Evolutionary conservation across 2,329 filamentous ascomycete genomes (phyloP), one percentile per base, ranked within the genome.

Genomic region (Botrytis cinerea): DNA sequence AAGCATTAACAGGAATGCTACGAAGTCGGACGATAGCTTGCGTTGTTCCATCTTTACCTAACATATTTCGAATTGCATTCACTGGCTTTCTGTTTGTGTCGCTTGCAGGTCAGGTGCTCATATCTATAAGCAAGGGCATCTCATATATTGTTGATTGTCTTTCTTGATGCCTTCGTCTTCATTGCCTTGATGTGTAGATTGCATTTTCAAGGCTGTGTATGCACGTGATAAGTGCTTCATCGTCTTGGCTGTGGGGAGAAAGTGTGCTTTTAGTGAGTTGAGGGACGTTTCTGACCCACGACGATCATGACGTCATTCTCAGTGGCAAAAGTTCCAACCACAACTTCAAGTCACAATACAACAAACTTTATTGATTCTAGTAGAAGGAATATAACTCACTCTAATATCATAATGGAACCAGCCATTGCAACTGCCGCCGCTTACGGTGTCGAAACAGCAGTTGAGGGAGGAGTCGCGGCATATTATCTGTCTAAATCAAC

Each of bases 371-470:
- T 61, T 40, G 2, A 25, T 40, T 4, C 59, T 4, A 40, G 22
- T 14, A n/a, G 22, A n/a, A 61, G 22, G n/a, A 25, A 61, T 61
- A 40, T 8, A 40, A 48, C 7, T 45, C 16, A 54, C 48, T 63
- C 25, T 43, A 63, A 48, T 77, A 16, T 73, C 28, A 62, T 43
- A 10, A 70, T 70, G 68, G 68, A 70, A 14, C 54, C 59, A 60
- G 54, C 40, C 2, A n/a, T 28, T 14, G 54, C 28, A 60, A 51
- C 54, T 20, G 68, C 68, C 20, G 68, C 68, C 18, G 68, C 54
- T 18, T 70, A 70, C 20, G 54, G 54, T n/a, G 28, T 61, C 16
- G 54, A 70, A 46, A 70, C 68, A 0, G 40, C 59, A 20, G 45
- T 70, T 16, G 68, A 70, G 35, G 68, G 68, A 59, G 68, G 68